phyloP scores from a whole-genome alignment of 2,329 filamentous ascomycete genomes.

The Endothia cerciana region DNA sequence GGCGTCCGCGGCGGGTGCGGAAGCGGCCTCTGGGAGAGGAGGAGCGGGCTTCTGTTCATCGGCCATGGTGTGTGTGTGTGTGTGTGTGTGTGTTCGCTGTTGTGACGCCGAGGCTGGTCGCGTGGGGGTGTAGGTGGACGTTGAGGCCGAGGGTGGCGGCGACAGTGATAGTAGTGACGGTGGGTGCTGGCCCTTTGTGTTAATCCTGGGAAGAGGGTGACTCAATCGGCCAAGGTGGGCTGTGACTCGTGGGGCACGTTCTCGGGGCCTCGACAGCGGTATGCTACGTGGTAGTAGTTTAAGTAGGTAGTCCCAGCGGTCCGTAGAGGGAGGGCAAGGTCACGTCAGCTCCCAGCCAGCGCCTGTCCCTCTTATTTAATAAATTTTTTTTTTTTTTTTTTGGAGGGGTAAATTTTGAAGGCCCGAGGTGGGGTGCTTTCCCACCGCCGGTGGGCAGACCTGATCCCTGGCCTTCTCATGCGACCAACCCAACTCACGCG shows the following conservation, averaged over 20 bases:
- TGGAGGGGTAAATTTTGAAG: slow-evolving; percentile 27
- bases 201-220: slow-evolving; percentile 20
- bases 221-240: slow-evolving; percentile 22
- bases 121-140: not conserved
- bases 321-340: not conserved
- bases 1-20: slow-evolving; percentile 75
- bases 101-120: not conserved
- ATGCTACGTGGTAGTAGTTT: not conserved
- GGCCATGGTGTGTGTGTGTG: slow-evolving; percentile 26
- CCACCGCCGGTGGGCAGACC: not conserved
- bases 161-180: no score
- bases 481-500: not conserved
- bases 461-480: not conserved
- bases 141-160: not conserved
- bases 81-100: not conserved
- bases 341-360: not conserved
- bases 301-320: not conserved
- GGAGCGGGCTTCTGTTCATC: slow-evolving; percentile 18
- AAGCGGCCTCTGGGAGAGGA: slow-evolving; percentile 36
- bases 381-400: not conserved
- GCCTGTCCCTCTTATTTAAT: not conserved
- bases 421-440: slow-evolving; percentile 21
- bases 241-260: slow-evolving; percentile 4
- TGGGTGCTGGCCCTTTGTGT: no score
- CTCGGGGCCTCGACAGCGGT: not conserved